Conservation (phyloP, 495 filamentous ascomycete genomes). For the Corynascus novoguineensis region DNA sequence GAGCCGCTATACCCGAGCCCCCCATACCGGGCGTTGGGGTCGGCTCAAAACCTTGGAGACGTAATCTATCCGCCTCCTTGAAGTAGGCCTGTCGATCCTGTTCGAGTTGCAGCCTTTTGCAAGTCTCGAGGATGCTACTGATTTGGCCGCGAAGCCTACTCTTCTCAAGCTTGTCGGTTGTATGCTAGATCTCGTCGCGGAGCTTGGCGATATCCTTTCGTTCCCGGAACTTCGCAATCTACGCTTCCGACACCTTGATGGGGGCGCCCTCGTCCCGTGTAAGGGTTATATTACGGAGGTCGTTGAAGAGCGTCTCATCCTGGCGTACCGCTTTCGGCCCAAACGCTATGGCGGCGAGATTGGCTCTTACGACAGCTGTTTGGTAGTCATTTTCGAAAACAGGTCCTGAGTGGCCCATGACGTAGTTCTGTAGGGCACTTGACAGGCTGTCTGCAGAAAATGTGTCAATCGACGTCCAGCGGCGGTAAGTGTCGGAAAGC, state of each 20-base stretch:
- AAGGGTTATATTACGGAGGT: constrained; percentile 14
- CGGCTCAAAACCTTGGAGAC: constrained; percentile 14
- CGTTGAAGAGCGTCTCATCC: constrained; percentile 14
- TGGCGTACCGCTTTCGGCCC: constrained; percentile 1
- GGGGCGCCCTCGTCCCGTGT: constrained; percentile 12
- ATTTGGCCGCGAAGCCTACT: constrained; percentile 12
- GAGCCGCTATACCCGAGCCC: constrained; percentile 11
- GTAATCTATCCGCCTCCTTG: constrained; percentile 15
- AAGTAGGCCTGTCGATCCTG: constrained; percentile 14
- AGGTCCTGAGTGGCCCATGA: constrained; percentile 9
- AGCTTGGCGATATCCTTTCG: constrained; percentile 14
- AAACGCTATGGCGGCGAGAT: constrained; percentile 9
- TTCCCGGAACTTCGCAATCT: constrained; percentile 13
- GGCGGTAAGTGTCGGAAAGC: constrained; percentile 2
- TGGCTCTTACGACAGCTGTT: constrained; percentile 6
- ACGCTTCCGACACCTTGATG: constrained; percentile 11
- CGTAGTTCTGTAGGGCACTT: constrained; percentile 18
- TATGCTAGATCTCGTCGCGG: constrained; percentile 3
- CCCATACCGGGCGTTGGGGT: constrained; percentile 3
- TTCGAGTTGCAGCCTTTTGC: constrained; percentile 13
- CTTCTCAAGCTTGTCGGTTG: constrained; percentile 12
- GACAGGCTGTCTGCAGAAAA: constrained; percentile 9
- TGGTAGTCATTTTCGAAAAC: constrained; percentile 14
- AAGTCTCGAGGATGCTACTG: constrained; percentile 2
- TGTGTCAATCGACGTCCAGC: constrained; percentile 7